These are phyloP conservation scores for Scytalidium sp. DNA, from an alignment of 2,329 filamentous ascomycete species.

Conservation along the genomic window DNA sequence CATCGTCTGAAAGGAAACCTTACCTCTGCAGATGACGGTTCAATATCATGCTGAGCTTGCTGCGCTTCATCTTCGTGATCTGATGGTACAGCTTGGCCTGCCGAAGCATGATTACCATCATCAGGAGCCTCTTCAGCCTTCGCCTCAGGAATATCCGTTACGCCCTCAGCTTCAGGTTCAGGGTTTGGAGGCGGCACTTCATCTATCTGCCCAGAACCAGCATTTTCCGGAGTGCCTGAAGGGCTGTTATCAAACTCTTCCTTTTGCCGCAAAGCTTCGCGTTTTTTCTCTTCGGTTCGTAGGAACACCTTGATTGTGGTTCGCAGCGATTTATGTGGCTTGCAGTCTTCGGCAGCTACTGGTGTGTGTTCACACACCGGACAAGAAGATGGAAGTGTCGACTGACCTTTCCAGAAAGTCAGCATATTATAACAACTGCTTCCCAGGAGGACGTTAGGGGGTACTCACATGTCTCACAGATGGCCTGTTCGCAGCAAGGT, in stretches of 20 bases:
- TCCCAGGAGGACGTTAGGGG: neutral
- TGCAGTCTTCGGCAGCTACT: slow-evolving; percentile 81
- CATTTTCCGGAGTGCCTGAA: slow-evolving; percentile 24
- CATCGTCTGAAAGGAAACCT: neutral
- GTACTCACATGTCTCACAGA: slow-evolving; percentile 78
- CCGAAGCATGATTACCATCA: slow-evolving; percentile 5
- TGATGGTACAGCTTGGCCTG: slow-evolving; percentile 5
- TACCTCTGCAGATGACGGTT: slow-evolving; percentile 35
- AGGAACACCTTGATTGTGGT: slow-evolving; percentile 91
- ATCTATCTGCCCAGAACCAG: slow-evolving; percentile 19
- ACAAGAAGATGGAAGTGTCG: slow-evolving; percentile 72
- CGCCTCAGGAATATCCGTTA: slow-evolving; percentile 4
- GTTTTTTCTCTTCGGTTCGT: slow-evolving; percentile 87
- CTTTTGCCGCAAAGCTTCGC: slow-evolving; percentile 58
- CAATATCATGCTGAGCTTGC: slow-evolving; percentile 31
- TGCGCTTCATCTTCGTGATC: slow-evolving; percentile 9
- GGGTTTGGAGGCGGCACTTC: slow-evolving; percentile 8
- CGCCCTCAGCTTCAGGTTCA: slow-evolving; percentile 4
- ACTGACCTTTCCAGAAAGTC: slow-evolving; percentile 57
- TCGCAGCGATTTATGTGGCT: slow-evolving; percentile 83
- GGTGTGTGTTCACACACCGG: slow-evolving; percentile 93
- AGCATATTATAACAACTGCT: slow-evolving; percentile 3
- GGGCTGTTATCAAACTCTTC: slow-evolving; percentile 32
- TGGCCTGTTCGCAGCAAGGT: slow-evolving; percentile 92
- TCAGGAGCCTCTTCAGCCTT: slow-evolving; percentile 6